phyloP scores from a whole-genome alignment of 768 basidiomycete species.

The Boletus sp. region DNA sequence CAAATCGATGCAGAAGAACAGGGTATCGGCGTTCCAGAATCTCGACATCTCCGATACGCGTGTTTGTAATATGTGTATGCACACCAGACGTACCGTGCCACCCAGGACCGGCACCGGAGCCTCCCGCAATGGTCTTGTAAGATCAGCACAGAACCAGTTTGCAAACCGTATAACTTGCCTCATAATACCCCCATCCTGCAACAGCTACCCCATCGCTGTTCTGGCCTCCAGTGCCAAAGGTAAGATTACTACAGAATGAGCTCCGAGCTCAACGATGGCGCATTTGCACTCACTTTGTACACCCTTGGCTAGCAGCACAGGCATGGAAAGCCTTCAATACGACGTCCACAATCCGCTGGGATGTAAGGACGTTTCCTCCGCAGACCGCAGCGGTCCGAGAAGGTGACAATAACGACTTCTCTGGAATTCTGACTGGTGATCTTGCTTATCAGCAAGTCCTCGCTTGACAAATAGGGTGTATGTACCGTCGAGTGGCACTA shows the following conservation, averaged over 20 bases:
- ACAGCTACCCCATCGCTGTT: slow-evolving; percentile 69
- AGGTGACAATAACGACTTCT: slow-evolving; percentile 75
- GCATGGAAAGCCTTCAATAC: slow-evolving; percentile 91
- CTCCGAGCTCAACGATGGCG: no score
- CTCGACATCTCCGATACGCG: slow-evolving; percentile 90
- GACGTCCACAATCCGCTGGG: slow-evolving; percentile 92
- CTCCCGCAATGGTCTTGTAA: slow-evolving; percentile 80
- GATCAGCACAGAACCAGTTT: neutral
- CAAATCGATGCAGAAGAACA: slow-evolving; percentile 83
- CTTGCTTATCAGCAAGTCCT: neutral
- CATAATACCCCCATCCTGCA: slow-evolving; percentile 89
- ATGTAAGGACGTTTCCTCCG: slow-evolving; percentile 88
- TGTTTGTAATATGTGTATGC: slow-evolving; percentile 92
- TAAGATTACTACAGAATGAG: slow-evolving; percentile 61
- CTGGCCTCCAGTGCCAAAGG: slow-evolving; percentile 88
- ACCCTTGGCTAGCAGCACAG: slow-evolving; percentile 89
- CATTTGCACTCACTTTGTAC: slow-evolving; percentile 67
- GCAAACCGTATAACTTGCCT: slow-evolving; percentile 39
- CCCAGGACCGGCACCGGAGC: slow-evolving; percentile 81
- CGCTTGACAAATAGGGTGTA: neutral
- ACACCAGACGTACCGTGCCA: slow-evolving; percentile 95
- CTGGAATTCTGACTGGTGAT: slow-evolving; percentile 67
- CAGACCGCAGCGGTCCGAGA: slow-evolving; percentile 88
- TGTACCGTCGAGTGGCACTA: slow-evolving; percentile 79
- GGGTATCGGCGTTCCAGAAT: slow-evolving; percentile 93